Evolutionary conservation across 805 yeast genomes (phyloP), one percentile per base, ranked within the genome.

Genomic region (Metschnikowia picachoensis): DNA sequence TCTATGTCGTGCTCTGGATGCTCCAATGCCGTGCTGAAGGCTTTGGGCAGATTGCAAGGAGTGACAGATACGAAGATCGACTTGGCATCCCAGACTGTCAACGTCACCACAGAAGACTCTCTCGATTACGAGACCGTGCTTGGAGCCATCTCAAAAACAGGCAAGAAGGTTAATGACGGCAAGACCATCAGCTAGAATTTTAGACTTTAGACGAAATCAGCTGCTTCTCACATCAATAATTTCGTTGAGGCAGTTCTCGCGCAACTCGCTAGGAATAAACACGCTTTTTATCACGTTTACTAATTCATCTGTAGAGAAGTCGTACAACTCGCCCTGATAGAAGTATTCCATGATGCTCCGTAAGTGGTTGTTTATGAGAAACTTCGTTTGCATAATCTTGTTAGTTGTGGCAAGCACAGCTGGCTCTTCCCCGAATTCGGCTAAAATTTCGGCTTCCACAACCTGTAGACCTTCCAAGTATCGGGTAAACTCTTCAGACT

Each of bases 1-100:
- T 73, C 83, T 37, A 90, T 90, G 97, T 59, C 87, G 44, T 91
- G 97, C 61, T 77, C 85, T 12, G 88, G 96, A 14, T 92, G 99
- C 67, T 85, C 95, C 17, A 80, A 77, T 47, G 97, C 98, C 7
- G 87, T 92, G 40, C 79, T 82, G 65, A 80, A 87, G 58, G 97
- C 82, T 1, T 76, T 90, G 46, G 74, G 72, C 36, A 80, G 76
- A 54, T 72, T 86, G 37, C 82, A 80, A 37, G 97, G 96, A 3
- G 94, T 92, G 39, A 75, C 82, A 40, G 72, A 79, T 36, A 73
- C 83, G 17, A 85, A 85, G 47, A 82, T 91, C 47, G 84, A 95
- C 2, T 74, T 94, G 39, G 91, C 85, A 42, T 68, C 80, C 28
- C 97, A 92, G 71, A 71, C 83, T 2, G 99, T 92, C 9, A 84